phyloP scores from a whole-genome alignment of 2,329 filamentous ascomycete species.

The Magnaporthiopsis rhizophila region DNA sequence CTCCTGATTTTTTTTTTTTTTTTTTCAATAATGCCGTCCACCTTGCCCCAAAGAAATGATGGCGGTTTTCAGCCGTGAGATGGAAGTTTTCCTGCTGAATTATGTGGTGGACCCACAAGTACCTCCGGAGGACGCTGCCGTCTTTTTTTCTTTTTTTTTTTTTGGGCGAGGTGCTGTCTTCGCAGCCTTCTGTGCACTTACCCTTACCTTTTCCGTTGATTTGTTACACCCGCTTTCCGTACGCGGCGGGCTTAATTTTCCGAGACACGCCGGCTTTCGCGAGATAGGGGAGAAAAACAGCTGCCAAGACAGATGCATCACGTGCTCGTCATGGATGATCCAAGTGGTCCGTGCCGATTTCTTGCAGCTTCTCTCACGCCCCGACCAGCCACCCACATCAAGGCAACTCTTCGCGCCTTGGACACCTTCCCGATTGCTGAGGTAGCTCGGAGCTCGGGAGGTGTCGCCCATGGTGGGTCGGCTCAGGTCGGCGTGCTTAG shows the following conservation, averaged over 20 bases:
- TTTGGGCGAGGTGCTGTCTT: not conserved
- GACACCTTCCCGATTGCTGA: not conserved
- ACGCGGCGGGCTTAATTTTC: not conserved
- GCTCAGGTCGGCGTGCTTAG: not conserved
- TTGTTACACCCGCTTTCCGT: not conserved
- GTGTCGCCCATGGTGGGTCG: too few species aligned
- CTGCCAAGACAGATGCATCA: not conserved
- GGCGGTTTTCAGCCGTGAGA: too few species aligned
- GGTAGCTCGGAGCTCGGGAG: not conserved
- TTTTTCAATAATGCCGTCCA: not conserved
- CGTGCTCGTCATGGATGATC: not conserved
- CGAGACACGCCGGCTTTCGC: not conserved
- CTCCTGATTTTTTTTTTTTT: not conserved
- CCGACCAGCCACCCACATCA: not conserved
- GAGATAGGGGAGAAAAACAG: not conserved
- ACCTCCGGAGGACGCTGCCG: too few species aligned
- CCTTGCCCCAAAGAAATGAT: too few species aligned
- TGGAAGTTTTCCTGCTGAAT: too few species aligned
- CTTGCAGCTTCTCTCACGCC: not conserved
- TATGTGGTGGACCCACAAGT: too few species aligned
- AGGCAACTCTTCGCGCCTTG: not conserved
- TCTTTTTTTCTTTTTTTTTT: too few species aligned
- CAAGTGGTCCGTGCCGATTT: not conserved
- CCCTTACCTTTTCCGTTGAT: not conserved
- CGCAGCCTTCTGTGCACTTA: not conserved